A percentile compares a stretch with the other conserved stretches of the same genome.
Evolutionary conservation across 2,329 filamentous ascomycete genomes (phyloP).

Genomic region (Sporothrix mexicana): DNA sequence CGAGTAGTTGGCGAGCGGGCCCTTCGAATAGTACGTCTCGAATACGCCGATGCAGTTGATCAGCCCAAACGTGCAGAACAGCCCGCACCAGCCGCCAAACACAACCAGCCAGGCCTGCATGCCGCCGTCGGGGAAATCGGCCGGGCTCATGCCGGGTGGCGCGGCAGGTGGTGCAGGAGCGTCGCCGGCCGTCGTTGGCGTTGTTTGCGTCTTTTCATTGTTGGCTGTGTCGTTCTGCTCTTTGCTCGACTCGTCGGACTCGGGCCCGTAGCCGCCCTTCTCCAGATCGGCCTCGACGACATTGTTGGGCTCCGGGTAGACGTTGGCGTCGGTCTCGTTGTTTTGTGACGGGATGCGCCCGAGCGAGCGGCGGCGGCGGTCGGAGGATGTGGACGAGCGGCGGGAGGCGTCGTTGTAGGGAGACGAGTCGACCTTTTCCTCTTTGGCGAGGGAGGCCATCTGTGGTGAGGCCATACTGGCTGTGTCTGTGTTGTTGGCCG

Average conservation of each 20-base stretch:
- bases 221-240: not conserved
- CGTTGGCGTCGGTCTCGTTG: conserved; percentile 46
- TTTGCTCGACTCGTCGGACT: conserved; percentile 21
- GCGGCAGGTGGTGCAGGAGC: conserved; percentile 3
- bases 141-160: conserved; percentile 46
- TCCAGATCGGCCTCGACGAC: conserved; percentile 47
- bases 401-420: conserved; percentile 28
- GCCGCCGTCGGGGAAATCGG: conserved; percentile 60
- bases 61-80: conserved; percentile 50
- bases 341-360: conserved; percentile 45
- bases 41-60: conserved; percentile 59
- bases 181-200: not conserved
- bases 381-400: conserved; percentile 26
- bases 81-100: conserved; percentile 44
- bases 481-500: not conserved
- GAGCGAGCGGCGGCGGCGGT: conserved; percentile 53
- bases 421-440: conserved; percentile 15
- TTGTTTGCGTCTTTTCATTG: not conserved
- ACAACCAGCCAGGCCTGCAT: conserved; percentile 58
- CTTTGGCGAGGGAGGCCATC: not conserved
- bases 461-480: not conserved
- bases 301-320: conserved; percentile 44
- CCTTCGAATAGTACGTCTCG: conserved; percentile 59
- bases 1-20: conserved; percentile 54
- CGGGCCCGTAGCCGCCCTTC: conserved; percentile 38